Evolutionary conservation across 2,329 filamentous ascomycete species (phyloP).

Genomic region (Torrubiella hemipterigena): DNA sequence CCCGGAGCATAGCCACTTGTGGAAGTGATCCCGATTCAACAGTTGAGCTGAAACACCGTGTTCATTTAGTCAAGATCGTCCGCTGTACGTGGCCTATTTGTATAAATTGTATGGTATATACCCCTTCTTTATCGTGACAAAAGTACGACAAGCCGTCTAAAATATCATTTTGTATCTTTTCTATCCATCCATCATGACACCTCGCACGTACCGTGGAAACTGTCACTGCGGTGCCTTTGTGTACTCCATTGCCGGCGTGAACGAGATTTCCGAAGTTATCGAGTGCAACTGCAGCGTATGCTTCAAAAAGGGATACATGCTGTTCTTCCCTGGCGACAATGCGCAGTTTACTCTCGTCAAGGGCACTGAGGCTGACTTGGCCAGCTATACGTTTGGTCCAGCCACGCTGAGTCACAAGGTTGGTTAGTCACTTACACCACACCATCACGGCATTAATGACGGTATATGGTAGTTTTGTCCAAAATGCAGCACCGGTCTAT

Average conservation of each 20-base stretch:
- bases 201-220: slow-evolving; percentile 39
- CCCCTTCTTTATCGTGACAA: no score
- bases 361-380: slow-evolving; percentile 27
- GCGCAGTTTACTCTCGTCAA: slow-evolving; percentile 29
- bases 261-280: slow-evolving; percentile 42
- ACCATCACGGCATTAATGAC: background rate
- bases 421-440: slow-evolving; percentile 1
- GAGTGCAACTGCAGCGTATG: slow-evolving; percentile 61
- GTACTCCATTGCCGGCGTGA: slow-evolving; percentile 36
- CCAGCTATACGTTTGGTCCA: slow-evolving; percentile 29
- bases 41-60: no score
- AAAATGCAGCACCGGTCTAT: background rate
- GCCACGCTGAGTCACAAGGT: slow-evolving; percentile 30
- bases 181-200: no score
- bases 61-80: no score
- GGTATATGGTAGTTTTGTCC: background rate
- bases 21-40: no score
- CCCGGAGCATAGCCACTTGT: no score
- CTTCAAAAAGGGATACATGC: slow-evolving; percentile 32
- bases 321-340: slow-evolving; percentile 15
- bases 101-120: no score
- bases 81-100: no score
- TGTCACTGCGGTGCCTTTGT: slow-evolving; percentile 45
- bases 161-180: no score
- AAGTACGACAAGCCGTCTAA: no score